Evolutionary conservation across 805 yeast genomes (phyloP), one percentile per base, ranked within the genome.

Genomic region (Candida boidinii): DNA sequence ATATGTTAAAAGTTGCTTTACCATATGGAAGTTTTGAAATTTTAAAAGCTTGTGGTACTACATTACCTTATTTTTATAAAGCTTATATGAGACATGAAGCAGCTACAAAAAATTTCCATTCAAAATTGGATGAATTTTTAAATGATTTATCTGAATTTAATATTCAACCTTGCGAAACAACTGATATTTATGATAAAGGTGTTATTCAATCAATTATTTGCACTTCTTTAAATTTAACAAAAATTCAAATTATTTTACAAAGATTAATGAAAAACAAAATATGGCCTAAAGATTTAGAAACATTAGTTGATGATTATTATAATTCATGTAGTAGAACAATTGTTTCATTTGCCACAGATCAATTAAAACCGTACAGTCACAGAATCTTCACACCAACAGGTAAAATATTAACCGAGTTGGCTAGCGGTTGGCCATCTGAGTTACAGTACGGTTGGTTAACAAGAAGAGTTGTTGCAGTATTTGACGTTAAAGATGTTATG

Each of bases 41-140:
- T 3, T 55, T 90, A 38, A 78, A 73, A 39, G 95, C 90, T 1
- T 73, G 94, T 49, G 92, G 87, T 4, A 68, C 75, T 32, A 77
- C 92, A 0, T 67, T 90, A 12, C 96, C 96, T 0, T 86, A 85
- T 53, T 90, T 87, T 53, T 90, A 84, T 60, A 84, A 87, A 49
- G 95, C 96, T 0, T 84, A 83, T 45, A 84, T 87, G 66, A 67
- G 96, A 36, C 96, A 90, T 55, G 95, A 88, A 55, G 95, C 96
- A 7, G 95, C 95, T 14, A 72, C 92, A 9, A 77, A 76, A 42
- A 66, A 69, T 33, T 85, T 85, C 44, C 58, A 68, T 13, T 43
- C 57, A 13, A 66, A 62, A 23, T 57, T 75, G 16, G 62, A 60
- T 17, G 55, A 53, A 3, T 68, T 76, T 36, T 46, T 66, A 6